Evolutionary conservation across 225 moss, liverwort and hornwort species (phyloP).

Genomic region (Antitrichia curtipendula): DNA sequence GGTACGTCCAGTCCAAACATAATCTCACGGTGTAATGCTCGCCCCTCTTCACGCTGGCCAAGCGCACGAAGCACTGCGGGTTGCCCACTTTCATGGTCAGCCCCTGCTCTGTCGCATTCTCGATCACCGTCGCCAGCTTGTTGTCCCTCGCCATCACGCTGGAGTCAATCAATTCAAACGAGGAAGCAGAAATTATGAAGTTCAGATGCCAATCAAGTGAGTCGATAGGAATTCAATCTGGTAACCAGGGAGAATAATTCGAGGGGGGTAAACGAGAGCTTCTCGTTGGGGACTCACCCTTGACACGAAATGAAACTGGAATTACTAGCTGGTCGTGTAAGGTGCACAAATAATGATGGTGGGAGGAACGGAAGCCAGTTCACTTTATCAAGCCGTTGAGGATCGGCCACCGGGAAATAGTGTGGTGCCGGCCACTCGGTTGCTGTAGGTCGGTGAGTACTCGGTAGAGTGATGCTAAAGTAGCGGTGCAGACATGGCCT

Average conservation of each 20-base stretch:
- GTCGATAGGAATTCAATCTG: neutral
- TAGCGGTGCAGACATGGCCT: neutral
- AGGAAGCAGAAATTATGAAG: too few relatives aligned
- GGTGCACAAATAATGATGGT: neutral
- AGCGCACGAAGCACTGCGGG: neutral
- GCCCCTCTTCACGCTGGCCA: neutral
- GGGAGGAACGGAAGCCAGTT: neutral
- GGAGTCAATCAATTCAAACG: neutral
- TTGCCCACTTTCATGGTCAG: constrained; percentile 7
- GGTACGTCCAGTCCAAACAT: constrained; percentile 5
- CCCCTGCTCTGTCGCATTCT: neutral
- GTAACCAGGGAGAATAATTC: neutral
- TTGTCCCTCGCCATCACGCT: neutral
- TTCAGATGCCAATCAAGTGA: neutral
- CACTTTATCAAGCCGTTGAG: neutral
- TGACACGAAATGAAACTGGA: neutral
- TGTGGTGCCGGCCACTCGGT: neutral
- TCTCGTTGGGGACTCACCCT: neutral
- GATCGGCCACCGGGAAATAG: neutral
- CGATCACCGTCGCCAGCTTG: neutral
- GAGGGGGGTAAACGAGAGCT: neutral
- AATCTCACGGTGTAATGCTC: neutral
- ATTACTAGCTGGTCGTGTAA: neutral
- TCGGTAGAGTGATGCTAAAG: neutral
- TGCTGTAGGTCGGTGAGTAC: neutral